Evolutionary conservation across 2,329 filamentous ascomycete genomes (phyloP).

Genomic region (Sporothrix inflata): DNA sequence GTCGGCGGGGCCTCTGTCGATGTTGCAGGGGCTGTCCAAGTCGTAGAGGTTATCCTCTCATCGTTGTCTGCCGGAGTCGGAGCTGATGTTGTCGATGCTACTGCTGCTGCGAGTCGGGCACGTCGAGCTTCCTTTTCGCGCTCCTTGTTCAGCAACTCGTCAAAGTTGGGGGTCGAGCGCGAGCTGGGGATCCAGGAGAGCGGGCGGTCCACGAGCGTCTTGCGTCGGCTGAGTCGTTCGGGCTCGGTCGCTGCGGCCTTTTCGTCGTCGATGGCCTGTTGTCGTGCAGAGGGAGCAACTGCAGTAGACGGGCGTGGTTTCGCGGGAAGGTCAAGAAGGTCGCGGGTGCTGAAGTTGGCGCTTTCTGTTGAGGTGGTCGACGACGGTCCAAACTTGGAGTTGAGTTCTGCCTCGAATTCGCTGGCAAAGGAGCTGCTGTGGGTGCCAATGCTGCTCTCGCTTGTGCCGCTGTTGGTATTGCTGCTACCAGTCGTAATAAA

Average conservation of each 20-base stretch:
- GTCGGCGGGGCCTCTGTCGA: slow-evolving; percentile 10
- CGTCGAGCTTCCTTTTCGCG: slow-evolving; percentile 22
- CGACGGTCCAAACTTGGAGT: neutral
- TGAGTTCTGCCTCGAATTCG: slow-evolving; percentile 21
- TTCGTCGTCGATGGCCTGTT: slow-evolving; percentile 16
- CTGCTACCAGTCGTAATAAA: slow-evolving; percentile 24
- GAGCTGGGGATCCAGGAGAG: slow-evolving; percentile 57
- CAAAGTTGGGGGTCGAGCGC: slow-evolving; percentile 47
- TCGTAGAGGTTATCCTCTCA: slow-evolving; percentile 12
- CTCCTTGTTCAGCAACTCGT: slow-evolving; percentile 39
- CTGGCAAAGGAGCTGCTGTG: neutral
- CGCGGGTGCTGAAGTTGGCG: neutral
- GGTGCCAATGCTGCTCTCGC: neutral
- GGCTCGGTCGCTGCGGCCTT: slow-evolving; percentile 33
- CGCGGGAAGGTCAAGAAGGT: neutral
- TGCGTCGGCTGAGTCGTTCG: slow-evolving; percentile 46
- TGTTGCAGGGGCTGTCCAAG: slow-evolving; percentile 18
- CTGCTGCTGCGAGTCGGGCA: neutral
- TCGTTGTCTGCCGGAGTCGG: slow-evolving; percentile 19
- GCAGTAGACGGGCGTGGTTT: slow-evolving; percentile 21
- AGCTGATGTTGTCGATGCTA: neutral
- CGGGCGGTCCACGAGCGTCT: slow-evolving; percentile 53
- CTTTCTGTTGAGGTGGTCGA: neutral
- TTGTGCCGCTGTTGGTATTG: neutral
- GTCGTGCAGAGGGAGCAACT: slow-evolving; percentile 7